Conservation (phyloP, 352 stramenopile species). For the Phytophthora hybrid region DNA sequence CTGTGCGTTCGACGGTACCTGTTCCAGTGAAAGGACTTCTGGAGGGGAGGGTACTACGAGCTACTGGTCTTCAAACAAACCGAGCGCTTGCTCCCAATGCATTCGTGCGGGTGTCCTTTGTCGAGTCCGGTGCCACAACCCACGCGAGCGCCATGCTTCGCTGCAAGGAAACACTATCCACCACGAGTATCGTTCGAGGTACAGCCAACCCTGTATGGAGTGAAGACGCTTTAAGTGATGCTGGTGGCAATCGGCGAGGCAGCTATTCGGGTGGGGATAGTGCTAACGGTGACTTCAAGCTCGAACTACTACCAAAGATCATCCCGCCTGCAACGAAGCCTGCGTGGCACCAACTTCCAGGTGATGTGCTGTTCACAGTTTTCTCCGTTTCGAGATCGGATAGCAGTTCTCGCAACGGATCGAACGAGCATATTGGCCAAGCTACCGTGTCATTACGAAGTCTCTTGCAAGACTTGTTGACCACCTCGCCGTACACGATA, state of each 20-base stretch:
- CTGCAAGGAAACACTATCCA: slow-evolving; percentile 65
- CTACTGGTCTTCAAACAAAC: slow-evolving; percentile 41
- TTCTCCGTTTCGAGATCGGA: slow-evolving; percentile 41
- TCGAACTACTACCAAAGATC: slow-evolving; percentile 55
- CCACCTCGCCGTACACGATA: slow-evolving; percentile 31
- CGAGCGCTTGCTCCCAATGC: slow-evolving; percentile 35
- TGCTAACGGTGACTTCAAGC: slow-evolving; percentile 45
- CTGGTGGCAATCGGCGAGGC: neutral
- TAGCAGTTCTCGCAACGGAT: slow-evolving; percentile 14
- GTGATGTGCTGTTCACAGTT: slow-evolving; percentile 71
- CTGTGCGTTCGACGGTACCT: neutral
- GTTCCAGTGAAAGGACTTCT: slow-evolving; percentile 49
- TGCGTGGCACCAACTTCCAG: slow-evolving; percentile 60
- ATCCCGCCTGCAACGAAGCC: slow-evolving; percentile 22
- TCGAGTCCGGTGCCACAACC: slow-evolving; percentile 41
- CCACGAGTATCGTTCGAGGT: slow-evolving; percentile 35
- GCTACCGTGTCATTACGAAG: slow-evolving; percentile 48
- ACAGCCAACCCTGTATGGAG: slow-evolving; percentile 61
- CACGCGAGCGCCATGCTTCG: slow-evolving; percentile 62
- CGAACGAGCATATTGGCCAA: slow-evolving; percentile 67
- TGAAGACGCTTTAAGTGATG: slow-evolving; percentile 25
- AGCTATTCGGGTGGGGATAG: neutral
- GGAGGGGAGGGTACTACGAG: slow-evolving; percentile 52
- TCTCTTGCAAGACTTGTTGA: slow-evolving; percentile 48
- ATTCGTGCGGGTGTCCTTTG: slow-evolving; percentile 66